phyloP scores from a whole-genome alignment of 257 asterid species.

The Forsythia suspensa region DNA sequence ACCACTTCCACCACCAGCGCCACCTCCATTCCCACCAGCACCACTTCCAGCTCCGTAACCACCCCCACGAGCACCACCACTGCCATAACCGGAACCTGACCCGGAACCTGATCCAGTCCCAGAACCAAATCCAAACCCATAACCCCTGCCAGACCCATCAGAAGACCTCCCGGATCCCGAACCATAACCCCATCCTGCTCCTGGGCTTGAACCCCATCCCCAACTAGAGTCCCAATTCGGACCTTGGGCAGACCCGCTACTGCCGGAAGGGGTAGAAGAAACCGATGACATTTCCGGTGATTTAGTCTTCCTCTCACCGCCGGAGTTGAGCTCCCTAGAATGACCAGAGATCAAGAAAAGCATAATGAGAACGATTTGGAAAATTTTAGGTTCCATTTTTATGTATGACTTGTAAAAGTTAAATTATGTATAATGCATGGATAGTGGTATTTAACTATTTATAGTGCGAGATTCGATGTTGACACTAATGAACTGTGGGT shows the following conservation, averaged over 20 bases:
- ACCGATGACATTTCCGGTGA: slow-evolving; percentile 11
- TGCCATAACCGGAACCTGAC: slow-evolving; percentile 41
- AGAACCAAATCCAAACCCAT: slow-evolving; percentile 38
- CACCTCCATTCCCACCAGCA: slow-evolving; percentile 23
- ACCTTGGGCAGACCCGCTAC: slow-evolving; percentile 46
- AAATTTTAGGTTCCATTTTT: slow-evolving; percentile 18
- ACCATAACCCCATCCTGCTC: slow-evolving; percentile 58
- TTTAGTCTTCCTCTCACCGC: slow-evolving; percentile 17
- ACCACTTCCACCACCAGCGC: slow-evolving; percentile 22
- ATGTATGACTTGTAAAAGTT: not conserved
- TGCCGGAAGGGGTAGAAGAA: slow-evolving; percentile 31
- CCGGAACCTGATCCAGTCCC: slow-evolving; percentile 45
- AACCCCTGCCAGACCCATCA: slow-evolving; percentile 41
- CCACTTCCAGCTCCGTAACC: slow-evolving; percentile 47
- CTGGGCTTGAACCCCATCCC: slow-evolving; percentile 57
- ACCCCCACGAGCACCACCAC: slow-evolving; percentile 45
- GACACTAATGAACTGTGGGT: not conserved
- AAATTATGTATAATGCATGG: not conserved
- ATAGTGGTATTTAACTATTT: not conserved
- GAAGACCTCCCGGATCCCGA: slow-evolving; percentile 54
- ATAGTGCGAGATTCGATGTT: not conserved
- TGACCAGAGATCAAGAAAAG: slow-evolving; percentile 23
- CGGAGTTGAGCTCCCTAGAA: slow-evolving; percentile 15
- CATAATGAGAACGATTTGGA: slow-evolving; percentile 22
- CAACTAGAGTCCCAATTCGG: slow-evolving; percentile 48